Conservation (phyloP, 1,284 basidiomycete genomes). For the Trametes polyzona region DNA sequence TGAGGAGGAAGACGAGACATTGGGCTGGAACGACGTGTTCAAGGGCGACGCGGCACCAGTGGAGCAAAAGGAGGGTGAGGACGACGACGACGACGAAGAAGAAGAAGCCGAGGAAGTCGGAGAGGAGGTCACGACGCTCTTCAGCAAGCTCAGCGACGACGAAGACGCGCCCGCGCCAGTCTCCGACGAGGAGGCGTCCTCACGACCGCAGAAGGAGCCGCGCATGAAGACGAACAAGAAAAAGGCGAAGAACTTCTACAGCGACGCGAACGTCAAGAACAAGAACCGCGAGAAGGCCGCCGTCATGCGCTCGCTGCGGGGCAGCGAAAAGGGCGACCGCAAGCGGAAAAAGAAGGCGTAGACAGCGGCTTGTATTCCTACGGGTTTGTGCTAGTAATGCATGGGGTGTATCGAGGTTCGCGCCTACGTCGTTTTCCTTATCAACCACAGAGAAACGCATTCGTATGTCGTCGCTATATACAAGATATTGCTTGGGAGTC, state of each 20-base stretch:
- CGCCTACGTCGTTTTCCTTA: too few relatives aligned
- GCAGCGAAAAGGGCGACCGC: conserved; percentile 24
- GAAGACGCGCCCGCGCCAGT: conserved; percentile 8
- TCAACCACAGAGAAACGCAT: too few relatives aligned
- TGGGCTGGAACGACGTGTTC: conserved; percentile 76
- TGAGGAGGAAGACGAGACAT: conserved; percentile 42
- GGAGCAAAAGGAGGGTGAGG: conserved; percentile 10
- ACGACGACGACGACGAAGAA: conserved; percentile 9
- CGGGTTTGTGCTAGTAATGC: background rate
- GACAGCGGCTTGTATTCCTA: background rate
- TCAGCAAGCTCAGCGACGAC: conserved; percentile 27
- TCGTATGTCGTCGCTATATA: too few relatives aligned
- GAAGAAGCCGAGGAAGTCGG: conserved; percentile 11
- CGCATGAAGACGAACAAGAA: conserved; percentile 95
- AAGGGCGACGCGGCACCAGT: conserved; percentile 39
- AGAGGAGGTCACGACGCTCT: conserved; percentile 20
- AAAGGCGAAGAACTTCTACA: conserved; percentile 93
- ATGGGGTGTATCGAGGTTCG: background rate
- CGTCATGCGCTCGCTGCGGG: conserved; percentile 46
- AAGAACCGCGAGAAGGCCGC: conserved; percentile 72
- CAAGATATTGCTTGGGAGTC: too few relatives aligned
- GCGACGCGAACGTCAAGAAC: conserved; percentile 87
- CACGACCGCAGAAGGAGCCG: conserved; percentile 55
- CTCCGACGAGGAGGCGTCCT: conserved; percentile 14
- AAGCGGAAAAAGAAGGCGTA: conserved; percentile 19